Evolutionary conservation across 148 eudicot species (phyloP).

Genomic region (Simmondsia chinensis): DNA sequence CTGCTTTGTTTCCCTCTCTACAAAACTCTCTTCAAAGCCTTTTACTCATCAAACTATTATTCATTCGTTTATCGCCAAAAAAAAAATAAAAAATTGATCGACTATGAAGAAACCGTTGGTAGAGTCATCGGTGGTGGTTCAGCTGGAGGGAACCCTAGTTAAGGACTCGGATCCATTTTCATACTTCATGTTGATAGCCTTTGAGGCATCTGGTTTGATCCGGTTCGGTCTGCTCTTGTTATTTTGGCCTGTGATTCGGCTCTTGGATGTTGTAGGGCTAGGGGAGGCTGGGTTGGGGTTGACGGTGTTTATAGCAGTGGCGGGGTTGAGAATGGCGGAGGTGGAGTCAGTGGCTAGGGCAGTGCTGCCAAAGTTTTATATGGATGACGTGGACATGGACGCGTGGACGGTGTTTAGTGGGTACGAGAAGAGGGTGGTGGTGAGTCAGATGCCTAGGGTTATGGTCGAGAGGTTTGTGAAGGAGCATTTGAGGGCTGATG

Average conservation of each 20-base stretch:
- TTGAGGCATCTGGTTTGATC: slow-evolving; percentile 53
- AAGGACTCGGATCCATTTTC: slow-evolving; percentile 37
- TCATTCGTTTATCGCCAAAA: no score
- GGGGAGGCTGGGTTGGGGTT: slow-evolving; percentile 38
- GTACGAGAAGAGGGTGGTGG: slow-evolving; percentile 61
- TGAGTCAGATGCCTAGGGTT: slow-evolving; percentile 59
- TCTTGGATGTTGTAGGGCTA: slow-evolving; percentile 31
- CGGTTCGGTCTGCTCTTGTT: slow-evolving; percentile 42
- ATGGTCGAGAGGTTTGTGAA: slow-evolving; percentile 88
- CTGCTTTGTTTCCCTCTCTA: slow-evolving; percentile 15
- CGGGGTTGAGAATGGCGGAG: slow-evolving; percentile 30
- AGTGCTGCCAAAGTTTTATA: slow-evolving; percentile 59
- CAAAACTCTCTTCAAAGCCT: slow-evolving; percentile 3
- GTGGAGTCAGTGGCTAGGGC: slow-evolving; percentile 60
- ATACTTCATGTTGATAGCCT: slow-evolving; percentile 47
- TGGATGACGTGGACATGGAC: slow-evolving; percentile 49
- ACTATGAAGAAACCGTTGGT: slow-evolving; percentile 6
- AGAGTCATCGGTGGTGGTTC: slow-evolving; percentile 36
- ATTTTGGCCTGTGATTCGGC: slow-evolving; percentile 34
- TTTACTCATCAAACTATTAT: no score
- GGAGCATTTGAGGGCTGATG: slow-evolving; percentile 76
- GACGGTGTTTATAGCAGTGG: slow-evolving; percentile 35
- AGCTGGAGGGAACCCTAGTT: slow-evolving; percentile 51
- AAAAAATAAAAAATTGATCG: background rate
- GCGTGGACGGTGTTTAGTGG: slow-evolving; percentile 61